Evolutionary conservation across 257 asterid species (phyloP).

Genomic region (Forsythia suspensa): DNA sequence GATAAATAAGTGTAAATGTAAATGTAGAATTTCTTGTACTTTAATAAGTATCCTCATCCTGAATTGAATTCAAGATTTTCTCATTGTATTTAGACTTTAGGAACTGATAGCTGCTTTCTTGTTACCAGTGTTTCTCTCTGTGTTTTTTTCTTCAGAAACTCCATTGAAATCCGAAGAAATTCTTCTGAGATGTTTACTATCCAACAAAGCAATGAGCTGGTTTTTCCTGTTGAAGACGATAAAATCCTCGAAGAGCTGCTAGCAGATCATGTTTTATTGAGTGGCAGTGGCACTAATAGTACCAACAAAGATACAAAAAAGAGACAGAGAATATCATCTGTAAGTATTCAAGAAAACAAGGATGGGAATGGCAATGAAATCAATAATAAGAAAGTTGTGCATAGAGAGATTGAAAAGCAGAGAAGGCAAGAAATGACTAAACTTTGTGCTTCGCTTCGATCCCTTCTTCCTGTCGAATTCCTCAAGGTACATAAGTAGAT

Average conservation of each 20-base stretch:
- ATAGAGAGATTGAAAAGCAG: conserved; percentile 42
- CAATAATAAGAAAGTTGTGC: conserved; percentile 31
- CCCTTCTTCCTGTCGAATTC: conserved; percentile 42
- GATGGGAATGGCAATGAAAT: not conserved
- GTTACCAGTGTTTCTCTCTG: not conserved
- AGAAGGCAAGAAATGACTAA: conserved; percentile 48
- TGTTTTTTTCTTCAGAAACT: not conserved
- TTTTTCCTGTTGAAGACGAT: conserved; percentile 15
- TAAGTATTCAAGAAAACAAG: not conserved
- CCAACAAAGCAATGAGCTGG: conserved; percentile 29
- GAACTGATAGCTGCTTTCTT: too few species aligned
- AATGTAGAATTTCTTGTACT: not conserved
- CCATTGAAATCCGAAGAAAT: conserved; percentile 11
- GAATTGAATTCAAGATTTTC: too few species aligned
- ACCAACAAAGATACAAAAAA: not conserved
- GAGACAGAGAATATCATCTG: not conserved
- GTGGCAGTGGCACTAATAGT: not conserved
- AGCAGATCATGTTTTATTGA: not conserved
- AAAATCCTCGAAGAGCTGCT: conserved; percentile 3
- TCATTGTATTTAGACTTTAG: too few species aligned
- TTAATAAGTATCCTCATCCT: too few species aligned
- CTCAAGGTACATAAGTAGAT: conserved; percentile 31
- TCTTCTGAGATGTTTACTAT: conserved; percentile 25
- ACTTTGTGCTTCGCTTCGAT: conserved; percentile 39
- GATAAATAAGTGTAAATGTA: too few species aligned